Evolutionary conservation across 1,284 basidiomycete genomes (phyloP), one percentile per base, ranked within the genome.

Genomic region (Ceratobasidium theobromae): DNA sequence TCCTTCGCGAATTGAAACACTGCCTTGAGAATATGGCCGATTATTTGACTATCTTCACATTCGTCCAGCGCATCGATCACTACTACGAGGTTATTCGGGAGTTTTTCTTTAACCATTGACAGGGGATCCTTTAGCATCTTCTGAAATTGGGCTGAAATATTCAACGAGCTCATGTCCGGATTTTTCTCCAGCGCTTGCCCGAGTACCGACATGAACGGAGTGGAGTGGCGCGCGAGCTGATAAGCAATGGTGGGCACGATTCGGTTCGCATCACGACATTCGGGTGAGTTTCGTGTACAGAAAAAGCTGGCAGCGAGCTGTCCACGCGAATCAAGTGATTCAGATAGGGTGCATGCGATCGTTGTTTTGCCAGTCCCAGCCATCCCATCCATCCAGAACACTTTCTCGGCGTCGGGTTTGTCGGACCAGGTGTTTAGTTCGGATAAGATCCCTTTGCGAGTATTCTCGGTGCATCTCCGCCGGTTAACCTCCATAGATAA

Each of bases 261-360:
- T 11, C 28, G 45, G 4, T 28, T 18, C n/a, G 52, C 52, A 14
- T 68, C 51, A 21, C 64, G 43, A 16, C 64, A 46, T 4, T 57
- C 41, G 11, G 43, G 52, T 18, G 32, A 33, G 28, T 33, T 70
- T 0, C 75, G 70, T 5, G 74, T 72, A 48, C 73, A 76, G 69
- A 76, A 77, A 16, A 49, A 53, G 5, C 70, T 74, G 1, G 75
- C 75, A 2, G 72, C 75, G 3, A 75, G 74, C 9, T 33, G 38
- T 3, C 67, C 51, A 14, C 48, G 16, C 11, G 18, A 32, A 12
- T 52, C 27, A 25, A 60, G 65, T 2, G 55, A 18, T 6, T 69
- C 52, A n/a, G 71, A 70, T 3, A 74, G 46, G 1, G 73, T 72
- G 51, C 68, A 45, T 25, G 72, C 71, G 32, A 73, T 72, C 8